A percentile compares a stretch with the other conserved stretches of the same genome.
These are phyloP conservation scores for Globisporangium spinosum DNA, from an alignment of 352 stramenopile species.

Conservation along the genomic window DNA sequence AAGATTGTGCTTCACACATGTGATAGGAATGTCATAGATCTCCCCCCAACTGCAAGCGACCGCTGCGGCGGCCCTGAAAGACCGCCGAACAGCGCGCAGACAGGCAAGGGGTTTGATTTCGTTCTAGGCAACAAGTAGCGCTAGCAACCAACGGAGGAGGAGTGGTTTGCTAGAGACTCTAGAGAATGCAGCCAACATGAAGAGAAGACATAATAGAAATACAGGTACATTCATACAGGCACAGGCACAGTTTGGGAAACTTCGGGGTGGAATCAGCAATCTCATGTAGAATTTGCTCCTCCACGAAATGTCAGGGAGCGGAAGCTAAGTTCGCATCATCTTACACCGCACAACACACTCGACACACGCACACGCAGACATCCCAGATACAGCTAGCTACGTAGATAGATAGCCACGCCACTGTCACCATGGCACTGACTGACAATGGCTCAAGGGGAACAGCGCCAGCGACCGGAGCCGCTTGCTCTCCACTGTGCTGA, in stretches of 20 bases:
- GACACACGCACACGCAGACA: not conserved
- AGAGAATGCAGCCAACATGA: constrained; percentile 17
- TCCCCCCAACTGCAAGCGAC: constrained; percentile 15
- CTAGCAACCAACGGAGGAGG: constrained; percentile 18
- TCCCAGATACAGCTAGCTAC: not conserved
- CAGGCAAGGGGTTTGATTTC: constrained; percentile 17
- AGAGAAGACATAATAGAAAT: not conserved
- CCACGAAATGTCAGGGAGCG: constrained; percentile 38
- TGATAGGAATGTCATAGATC: constrained; percentile 16
- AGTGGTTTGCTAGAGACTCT: constrained; percentile 21
- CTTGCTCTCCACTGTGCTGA: constrained; percentile 5
- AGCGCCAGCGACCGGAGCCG: not conserved
- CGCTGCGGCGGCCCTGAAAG: constrained; percentile 4
- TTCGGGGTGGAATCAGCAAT: constrained; percentile 38
- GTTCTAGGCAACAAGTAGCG: constrained; percentile 20
- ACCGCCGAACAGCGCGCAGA: constrained; percentile 8
- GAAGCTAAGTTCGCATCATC: constrained; percentile 30
- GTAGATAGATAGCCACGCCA: not conserved
- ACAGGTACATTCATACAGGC: not conserved
- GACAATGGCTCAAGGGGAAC: too few relatives aligned
- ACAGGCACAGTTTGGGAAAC: not conserved
- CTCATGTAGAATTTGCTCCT: constrained; percentile 56
- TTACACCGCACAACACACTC: constrained; percentile 4
- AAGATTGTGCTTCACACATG: too few relatives aligned
- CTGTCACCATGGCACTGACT: too few relatives aligned